A percentile compares a stretch with the other conserved stretches of the same genome.
Evolutionary conservation across 2,329 filamentous ascomycete species (phyloP).

Genomic region (Neodidymelliopsis sp.): DNA sequence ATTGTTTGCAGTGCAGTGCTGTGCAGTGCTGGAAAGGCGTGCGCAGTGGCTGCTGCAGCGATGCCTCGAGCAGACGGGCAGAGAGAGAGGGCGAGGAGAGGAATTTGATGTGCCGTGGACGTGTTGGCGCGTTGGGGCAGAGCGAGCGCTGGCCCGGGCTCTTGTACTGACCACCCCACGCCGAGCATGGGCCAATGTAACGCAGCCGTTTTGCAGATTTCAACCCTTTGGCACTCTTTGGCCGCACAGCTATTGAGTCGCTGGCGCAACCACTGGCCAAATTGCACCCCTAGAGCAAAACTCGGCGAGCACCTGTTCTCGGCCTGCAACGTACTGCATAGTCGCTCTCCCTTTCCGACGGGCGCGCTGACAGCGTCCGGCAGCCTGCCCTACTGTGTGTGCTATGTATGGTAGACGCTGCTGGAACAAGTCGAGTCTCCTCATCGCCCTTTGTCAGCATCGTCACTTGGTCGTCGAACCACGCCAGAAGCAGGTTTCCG

Average conservation of each 20-base stretch:
- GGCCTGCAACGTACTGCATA: constrained; percentile 8
- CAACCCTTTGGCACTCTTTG: constrained; percentile 8
- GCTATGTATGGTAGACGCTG: too few species aligned
- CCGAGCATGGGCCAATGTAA: constrained; percentile 25
- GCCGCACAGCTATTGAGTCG: constrained; percentile 8
- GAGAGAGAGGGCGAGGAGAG: constrained; percentile 22
- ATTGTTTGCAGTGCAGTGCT: constrained; percentile 9
- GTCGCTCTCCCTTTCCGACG: constrained; percentile 7
- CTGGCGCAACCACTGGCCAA: constrained; percentile 4
- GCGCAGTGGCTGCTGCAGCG: constrained; percentile 14
- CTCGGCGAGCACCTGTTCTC: constrained; percentile 5
- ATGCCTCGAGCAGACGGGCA: constrained; percentile 16
- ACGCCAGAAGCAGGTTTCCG: constrained; percentile 16
- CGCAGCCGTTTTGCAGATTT: constrained; percentile 24
- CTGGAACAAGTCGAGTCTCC: too few species aligned
- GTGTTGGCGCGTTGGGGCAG: constrained; percentile 19
- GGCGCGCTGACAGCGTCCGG: constrained; percentile 8
- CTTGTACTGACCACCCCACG: constrained; percentile 23
- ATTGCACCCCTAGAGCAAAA: constrained; percentile 8
- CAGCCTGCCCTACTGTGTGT: not conserved
- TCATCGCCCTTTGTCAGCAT: constrained; percentile 9
- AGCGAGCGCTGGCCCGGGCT: constrained; percentile 9
- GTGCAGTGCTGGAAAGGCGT: constrained; percentile 16
- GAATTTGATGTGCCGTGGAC: constrained; percentile 31
- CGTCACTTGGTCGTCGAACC: constrained; percentile 5